Evolutionary conservation across 495 filamentous ascomycete species (phyloP).

Genomic region (Penicillium tannophilum): DNA sequence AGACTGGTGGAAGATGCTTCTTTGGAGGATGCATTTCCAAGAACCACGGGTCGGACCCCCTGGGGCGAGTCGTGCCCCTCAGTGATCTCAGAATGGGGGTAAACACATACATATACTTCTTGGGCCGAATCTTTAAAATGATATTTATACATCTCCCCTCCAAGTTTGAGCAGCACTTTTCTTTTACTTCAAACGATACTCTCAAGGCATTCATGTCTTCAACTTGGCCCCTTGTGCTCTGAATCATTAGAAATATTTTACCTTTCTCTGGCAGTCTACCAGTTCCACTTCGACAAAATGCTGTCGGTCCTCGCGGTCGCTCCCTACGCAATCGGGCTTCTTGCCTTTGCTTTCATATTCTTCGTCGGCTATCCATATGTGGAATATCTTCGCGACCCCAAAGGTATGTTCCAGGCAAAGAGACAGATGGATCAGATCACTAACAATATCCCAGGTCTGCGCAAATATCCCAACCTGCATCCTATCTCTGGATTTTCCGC

Average conservation of each 20-base stretch:
- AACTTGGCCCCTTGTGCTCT: too few species aligned
- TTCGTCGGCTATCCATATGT: slow-evolving; percentile 43
- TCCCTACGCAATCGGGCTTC: slow-evolving; percentile 32
- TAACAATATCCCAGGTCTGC: slow-evolving; percentile 36
- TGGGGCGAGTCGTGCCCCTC: background rate
- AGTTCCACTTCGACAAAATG: slow-evolving; percentile 13
- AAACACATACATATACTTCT: background rate
- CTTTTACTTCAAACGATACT: too few species aligned
- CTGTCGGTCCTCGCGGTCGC: slow-evolving; percentile 26
- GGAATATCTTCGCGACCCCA: slow-evolving; percentile 49
- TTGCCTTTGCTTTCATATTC: slow-evolving; percentile 34
- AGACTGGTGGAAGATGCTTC: background rate
- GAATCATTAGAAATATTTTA: background rate
- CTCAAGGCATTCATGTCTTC: too few species aligned
- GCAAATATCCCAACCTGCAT: slow-evolving; percentile 51
- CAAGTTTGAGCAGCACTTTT: background rate
- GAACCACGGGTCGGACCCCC: too few species aligned
- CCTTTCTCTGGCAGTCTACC: background rate
- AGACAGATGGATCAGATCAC: background rate
- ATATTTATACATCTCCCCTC: slow-evolving; percentile 16
- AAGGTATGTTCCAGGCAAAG: slow-evolving; percentile 28
- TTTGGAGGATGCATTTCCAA: background rate
- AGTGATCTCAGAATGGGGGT: background rate
- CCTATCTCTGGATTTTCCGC: slow-evolving; percentile 47
- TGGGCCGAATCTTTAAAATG: background rate